Evolutionary conservation across 192 early-diverging fungal genomes (phyloP).

Genomic region (Ambispora gerdemannii): DNA sequence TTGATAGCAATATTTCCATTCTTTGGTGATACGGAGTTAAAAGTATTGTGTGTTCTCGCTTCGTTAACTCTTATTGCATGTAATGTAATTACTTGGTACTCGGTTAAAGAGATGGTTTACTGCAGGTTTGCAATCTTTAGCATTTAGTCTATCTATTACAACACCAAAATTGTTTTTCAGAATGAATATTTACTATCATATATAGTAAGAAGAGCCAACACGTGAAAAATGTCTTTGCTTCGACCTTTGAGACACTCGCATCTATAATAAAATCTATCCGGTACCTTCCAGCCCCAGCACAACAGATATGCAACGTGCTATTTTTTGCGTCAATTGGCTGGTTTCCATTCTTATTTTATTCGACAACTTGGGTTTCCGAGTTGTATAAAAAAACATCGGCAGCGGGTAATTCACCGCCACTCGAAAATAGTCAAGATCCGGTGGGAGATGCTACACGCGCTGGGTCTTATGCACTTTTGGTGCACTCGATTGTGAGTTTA

Average conservation of each 20-base stretch:
- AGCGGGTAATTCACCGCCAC: not conserved
- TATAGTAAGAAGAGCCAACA: not conserved
- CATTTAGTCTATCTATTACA: not conserved
- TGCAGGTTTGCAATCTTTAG: not conserved
- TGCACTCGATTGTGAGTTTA: constrained; percentile 78
- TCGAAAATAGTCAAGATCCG: constrained; percentile 18
- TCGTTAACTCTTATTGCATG: constrained; percentile 56
- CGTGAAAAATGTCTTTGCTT: constrained; percentile 27
- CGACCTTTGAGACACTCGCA: constrained; percentile 28
- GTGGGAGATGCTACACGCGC: constrained; percentile 63
- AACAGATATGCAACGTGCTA: constrained; percentile 84
- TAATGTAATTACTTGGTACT: constrained; percentile 70
- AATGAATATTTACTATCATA: too few relatives aligned
- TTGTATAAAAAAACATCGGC: constrained; percentile 38
- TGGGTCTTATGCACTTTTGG: constrained; percentile 84
- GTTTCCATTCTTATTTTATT: constrained; percentile 92
- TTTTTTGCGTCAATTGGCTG: constrained; percentile 96
- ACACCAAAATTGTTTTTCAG: too few relatives aligned
- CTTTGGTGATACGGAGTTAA: constrained; percentile 76
- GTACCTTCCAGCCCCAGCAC: constrained; percentile 67
- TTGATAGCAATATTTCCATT: constrained; percentile 64
- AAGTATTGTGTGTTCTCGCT: constrained; percentile 78
- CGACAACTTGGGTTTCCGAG: constrained; percentile 57
- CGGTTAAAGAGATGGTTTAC: constrained; percentile 50
- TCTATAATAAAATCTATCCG: constrained; percentile 48